These are phyloP conservation scores for Nemophila menziesii DNA, from an alignment of 257 asterid species.

Conservation along the genomic window DNA sequence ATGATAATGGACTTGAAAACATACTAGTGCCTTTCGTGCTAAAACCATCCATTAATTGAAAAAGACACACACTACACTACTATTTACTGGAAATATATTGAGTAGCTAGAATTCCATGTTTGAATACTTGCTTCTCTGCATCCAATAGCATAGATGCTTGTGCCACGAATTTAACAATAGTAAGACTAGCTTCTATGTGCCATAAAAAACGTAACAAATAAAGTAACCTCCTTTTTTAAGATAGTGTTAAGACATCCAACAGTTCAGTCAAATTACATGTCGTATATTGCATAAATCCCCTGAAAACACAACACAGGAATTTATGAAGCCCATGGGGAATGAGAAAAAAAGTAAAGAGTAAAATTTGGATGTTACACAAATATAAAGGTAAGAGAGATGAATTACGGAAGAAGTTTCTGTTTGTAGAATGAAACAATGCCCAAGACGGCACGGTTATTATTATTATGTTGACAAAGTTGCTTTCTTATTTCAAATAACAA, in stretches of 20 bases:
- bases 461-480: too few species aligned
- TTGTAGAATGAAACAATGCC: constrained; percentile 14
- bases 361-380: not conserved
- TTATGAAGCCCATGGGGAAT: constrained; percentile 6
- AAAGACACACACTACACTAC: too few species aligned
- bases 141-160: too few species aligned
- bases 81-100: not conserved
- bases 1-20: constrained; percentile 39
- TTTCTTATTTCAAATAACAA: too few species aligned
- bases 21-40: constrained; percentile 19
- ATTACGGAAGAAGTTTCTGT: constrained; percentile 21
- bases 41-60: constrained; percentile 14
- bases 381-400: constrained; percentile 3
- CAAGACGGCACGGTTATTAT: constrained; percentile 48
- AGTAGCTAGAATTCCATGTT: too few species aligned
- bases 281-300: constrained; percentile 21
- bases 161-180: too few species aligned
- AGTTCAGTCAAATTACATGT: not conserved
- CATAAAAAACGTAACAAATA: constrained; percentile 18
- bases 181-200: too few species aligned
- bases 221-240: too few species aligned
- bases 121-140: too few species aligned
- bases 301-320: not conserved
- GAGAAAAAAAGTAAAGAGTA: constrained; percentile 8
- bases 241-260: constrained; percentile 2